Conservation (phyloP, 169 alveolate genomes). For the Plasmodium malariae region DNA sequence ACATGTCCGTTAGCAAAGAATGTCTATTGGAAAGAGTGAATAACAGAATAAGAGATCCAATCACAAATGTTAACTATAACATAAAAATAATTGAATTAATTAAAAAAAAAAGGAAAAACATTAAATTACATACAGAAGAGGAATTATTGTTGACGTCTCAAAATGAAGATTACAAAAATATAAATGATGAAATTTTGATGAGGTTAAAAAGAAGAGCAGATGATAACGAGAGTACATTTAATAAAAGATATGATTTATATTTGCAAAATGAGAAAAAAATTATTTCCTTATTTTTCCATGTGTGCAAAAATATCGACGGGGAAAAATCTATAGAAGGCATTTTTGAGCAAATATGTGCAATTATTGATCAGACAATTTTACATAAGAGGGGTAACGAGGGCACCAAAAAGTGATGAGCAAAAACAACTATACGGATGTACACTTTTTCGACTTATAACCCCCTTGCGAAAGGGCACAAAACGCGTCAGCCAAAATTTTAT, state of each 20-base stretch:
- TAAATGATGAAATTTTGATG: slow-evolving; percentile 18
- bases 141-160: slow-evolving; percentile 1
- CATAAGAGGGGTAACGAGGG: too few species aligned
- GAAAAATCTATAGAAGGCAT: slow-evolving; percentile 15
- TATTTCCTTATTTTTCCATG: slow-evolving; percentile 7
- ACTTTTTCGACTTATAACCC: too few species aligned
- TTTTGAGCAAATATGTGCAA: slow-evolving; percentile 30
- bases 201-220: slow-evolving; percentile 40
- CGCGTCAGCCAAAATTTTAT: too few species aligned
- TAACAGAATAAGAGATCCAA: slow-evolving; percentile 28
- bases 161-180: slow-evolving; percentile 18
- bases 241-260: slow-evolving; percentile 44
- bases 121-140: slow-evolving; percentile 12
- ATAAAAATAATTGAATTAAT: slow-evolving; percentile 11
- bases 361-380: slow-evolving; percentile 3
- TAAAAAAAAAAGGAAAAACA: slow-evolving; percentile 25
- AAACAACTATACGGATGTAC: neutral
- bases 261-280: slow-evolving; percentile 11
- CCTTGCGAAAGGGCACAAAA: too few species aligned
- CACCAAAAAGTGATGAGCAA: neutral
- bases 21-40: slow-evolving; percentile 14
- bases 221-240: slow-evolving; percentile 24
- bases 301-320: slow-evolving; percentile 32
- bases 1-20: slow-evolving; percentile 28
- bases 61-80: slow-evolving; percentile 35